Percentiles rank a stretch among this genome's conserved stretches.
These are phyloP conservation scores for Pseudogymnoascus sp. DNA, from an alignment of 2,329 filamentous ascomycete genomes.

Conservation along the genomic window DNA sequence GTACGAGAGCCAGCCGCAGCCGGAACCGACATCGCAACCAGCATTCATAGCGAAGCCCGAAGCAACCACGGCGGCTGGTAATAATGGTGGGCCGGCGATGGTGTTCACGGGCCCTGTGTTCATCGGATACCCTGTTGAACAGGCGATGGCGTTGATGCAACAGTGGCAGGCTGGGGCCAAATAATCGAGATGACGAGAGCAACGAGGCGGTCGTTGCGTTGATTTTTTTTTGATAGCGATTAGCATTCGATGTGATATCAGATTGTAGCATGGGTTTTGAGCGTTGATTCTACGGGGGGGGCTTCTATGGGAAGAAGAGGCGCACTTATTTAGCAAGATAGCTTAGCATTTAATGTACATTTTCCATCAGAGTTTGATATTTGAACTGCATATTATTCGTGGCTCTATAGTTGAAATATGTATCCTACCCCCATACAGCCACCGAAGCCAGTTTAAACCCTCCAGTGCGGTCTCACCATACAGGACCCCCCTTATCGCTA, in stretches of 20 bases:
- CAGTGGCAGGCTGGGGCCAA: slow-evolving; percentile 21
- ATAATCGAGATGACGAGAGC: neutral
- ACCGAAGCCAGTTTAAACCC: too few relatives aligned
- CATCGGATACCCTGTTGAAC: slow-evolving; percentile 80
- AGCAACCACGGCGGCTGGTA: slow-evolving; percentile 16
- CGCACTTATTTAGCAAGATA: neutral
- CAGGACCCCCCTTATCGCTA: too few relatives aligned
- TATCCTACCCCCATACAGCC: neutral
- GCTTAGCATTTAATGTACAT: neutral
- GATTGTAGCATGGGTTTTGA: slow-evolving; percentile 2
- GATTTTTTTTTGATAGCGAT: slow-evolving; percentile 10
- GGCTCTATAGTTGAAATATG: neutral
- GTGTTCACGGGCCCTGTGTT: slow-evolving; percentile 91
- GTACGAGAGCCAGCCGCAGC: neutral
- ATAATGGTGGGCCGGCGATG: slow-evolving; percentile 52
- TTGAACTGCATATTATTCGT: neutral
- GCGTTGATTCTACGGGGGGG: neutral
- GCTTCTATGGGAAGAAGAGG: neutral
- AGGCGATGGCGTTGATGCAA: slow-evolving; percentile 70
- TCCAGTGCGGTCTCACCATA: too few relatives aligned
- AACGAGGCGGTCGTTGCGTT: neutral
- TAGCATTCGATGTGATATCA: slow-evolving; percentile 2
- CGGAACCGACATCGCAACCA: neutral
- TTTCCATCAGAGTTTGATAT: neutral
- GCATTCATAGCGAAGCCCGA: neutral